A percentile compares a stretch with the other conserved stretches of the same genome.
These are phyloP conservation scores for Neltuma alba DNA, from an alignment of 306 rosid genomes.

Conservation along the genomic window DNA sequence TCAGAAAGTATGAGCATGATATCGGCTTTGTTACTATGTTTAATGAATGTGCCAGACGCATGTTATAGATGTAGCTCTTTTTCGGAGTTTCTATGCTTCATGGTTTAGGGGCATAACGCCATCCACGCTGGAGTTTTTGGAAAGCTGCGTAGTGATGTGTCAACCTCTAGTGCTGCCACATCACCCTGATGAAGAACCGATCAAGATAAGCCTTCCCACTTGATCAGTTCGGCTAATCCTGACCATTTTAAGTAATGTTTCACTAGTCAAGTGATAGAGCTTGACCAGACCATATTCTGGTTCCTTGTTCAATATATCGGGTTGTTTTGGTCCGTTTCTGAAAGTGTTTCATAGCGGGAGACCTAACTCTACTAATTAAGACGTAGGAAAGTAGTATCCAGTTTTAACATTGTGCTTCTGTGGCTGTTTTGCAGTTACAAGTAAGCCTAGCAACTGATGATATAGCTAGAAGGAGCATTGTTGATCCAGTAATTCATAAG, in stretches of 20 bases:
- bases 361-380: background rate
- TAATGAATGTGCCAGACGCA: background rate
- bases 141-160: background rate
- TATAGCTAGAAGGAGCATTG: slow-evolving; percentile 72
- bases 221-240: background rate
- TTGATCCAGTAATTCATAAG: slow-evolving; percentile 76
- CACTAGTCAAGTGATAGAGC: background rate
- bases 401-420: slow-evolving; percentile 5
- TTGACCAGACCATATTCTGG: background rate
- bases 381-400: background rate
- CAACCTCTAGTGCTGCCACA: no score
- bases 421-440: slow-evolving; percentile 55
- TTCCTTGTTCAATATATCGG: background rate
- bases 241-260: background rate
- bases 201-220: background rate
- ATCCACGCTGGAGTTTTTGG: background rate
- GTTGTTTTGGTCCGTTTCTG: background rate
- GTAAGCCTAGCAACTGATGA: slow-evolving; percentile 80
- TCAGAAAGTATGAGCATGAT: background rate
- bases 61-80: background rate
- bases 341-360: background rate
- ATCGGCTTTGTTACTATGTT: background rate
- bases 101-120: background rate
- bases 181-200: background rate
- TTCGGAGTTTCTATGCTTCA: background rate